Base-by-base conservation (phyloP, 352 stramenopile species). In the Vaucheria bursata region DNA sequence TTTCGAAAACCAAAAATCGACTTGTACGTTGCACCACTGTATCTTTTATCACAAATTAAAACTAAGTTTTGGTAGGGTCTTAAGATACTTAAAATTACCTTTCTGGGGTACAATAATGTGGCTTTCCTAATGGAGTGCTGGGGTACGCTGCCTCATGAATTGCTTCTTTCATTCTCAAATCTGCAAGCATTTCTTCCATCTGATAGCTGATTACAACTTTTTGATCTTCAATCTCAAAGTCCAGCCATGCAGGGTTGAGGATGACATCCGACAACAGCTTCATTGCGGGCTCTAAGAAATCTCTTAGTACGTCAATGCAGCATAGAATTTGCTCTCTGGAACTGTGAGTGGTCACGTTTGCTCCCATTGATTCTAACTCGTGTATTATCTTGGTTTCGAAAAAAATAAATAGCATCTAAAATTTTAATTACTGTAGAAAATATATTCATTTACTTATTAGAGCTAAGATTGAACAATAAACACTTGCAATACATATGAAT, bases 281-380 rank as follows among this genome's bases (percentile, higher is more conserved):
- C 64, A 97, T 87, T 0, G 91, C 93, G 49, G 88, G 85, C 45
- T 91, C 87, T 2, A 97, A 88, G 79, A 97, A 97, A 79, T 97
- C 93, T 49, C 94, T 89, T 50, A 98, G 85, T 53, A 97, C 85
- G 85, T 98, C 95, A 53, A 98, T 90, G 77, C 91, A 97, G 85
- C 97, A 97, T 64, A 98, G 91, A 77, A 97, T 96, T 87, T 98
- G 93, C 82, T 98, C 95, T 64, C 95, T 88, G 37, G 89, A 90
- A 34, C 88, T 90, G 25, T 91, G 94, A 49, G 92, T 92, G 68
- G 93, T 96, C 7, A 89, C 91, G 65, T 93, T 90, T 35, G 88
- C 93, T 50, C 95, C 93, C 73, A 97, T 94, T 53, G 92, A 88
- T 84, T 98, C 93, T 39, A 98, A 88, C 71, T 96, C 88, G 38